These are phyloP conservation scores for Boehmeria nivea DNA, from an alignment of 306 rosid genomes.

Conservation along the genomic window DNA sequence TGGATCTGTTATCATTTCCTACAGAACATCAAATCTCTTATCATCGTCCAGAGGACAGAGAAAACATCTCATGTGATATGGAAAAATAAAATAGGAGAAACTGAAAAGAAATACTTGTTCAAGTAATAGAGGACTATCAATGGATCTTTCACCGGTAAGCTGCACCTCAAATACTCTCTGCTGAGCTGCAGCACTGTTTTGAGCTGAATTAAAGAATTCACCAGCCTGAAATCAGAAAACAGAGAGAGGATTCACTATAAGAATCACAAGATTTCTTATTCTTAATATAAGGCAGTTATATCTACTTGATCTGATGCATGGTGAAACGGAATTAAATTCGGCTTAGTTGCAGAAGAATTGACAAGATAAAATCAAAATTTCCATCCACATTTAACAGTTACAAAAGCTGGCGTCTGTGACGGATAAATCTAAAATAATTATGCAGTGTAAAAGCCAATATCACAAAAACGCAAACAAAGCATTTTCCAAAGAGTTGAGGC, in stretches of 20 bases:
- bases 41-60: slow-evolving; percentile 15
- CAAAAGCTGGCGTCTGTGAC: too few species aligned
- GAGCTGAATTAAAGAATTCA: slow-evolving; percentile 62
- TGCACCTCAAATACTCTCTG: slow-evolving; percentile 50
- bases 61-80: slow-evolving; percentile 6
- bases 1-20: slow-evolving; percentile 51
- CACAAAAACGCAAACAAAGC: background rate
- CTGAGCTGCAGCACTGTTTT: slow-evolving; percentile 46
- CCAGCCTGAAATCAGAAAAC: slow-evolving; percentile 52
- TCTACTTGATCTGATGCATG: background rate
- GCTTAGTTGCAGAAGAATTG: background rate
- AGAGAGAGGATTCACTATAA: background rate
- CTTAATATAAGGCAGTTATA: background rate
- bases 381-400: background rate
- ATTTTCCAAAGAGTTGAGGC: too few species aligned
- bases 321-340: background rate
- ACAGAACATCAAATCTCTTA: slow-evolving; percentile 17
- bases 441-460: background rate
- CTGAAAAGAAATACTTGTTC: slow-evolving; percentile 47
- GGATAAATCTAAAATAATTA: background rate
- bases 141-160: slow-evolving; percentile 42
- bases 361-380: background rate
- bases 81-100: slow-evolving; percentile 4
- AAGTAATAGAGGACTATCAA: slow-evolving; percentile 68
- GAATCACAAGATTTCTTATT: slow-evolving; percentile 1